Evolutionary conservation across 163 green algal species (phyloP).

Genomic region (Prototheca wickerhamii): DNA sequence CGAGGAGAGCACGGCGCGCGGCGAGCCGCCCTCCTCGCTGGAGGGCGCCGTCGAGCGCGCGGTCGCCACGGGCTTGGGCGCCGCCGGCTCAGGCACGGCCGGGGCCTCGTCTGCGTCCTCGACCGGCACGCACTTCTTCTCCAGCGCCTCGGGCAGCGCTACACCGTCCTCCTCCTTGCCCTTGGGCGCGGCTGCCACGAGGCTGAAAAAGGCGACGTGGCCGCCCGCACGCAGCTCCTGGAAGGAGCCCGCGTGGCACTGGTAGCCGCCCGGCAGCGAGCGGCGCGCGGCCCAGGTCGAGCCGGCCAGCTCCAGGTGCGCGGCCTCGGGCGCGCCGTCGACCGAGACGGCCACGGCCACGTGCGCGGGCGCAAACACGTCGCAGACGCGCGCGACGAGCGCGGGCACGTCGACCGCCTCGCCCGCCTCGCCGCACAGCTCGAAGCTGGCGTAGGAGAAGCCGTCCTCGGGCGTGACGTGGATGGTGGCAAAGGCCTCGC

Average conservation of each 20-base stretch:
- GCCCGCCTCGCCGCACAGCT: constrained; percentile 54
- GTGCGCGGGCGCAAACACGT: constrained; percentile 62
- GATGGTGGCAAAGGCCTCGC: constrained; percentile 78
- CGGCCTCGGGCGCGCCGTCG: constrained; percentile 28
- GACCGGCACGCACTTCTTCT: background rate
- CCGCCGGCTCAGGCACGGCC: too few species aligned
- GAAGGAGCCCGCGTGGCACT: constrained; percentile 36
- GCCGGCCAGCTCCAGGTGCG: background rate
- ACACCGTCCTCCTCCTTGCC: background rate
- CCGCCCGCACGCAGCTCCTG: constrained; percentile 61
- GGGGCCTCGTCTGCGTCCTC: background rate
- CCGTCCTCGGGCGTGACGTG: constrained; percentile 93
- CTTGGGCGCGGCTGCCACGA: constrained; percentile 9
- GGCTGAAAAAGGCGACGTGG: constrained; percentile 57
- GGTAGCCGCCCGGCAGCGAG: constrained; percentile 41
- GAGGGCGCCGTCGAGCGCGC: too few species aligned
- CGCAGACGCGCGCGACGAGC: constrained; percentile 43
- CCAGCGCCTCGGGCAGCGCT: background rate
- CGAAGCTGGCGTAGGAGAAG: constrained; percentile 88
- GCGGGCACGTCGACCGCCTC: constrained; percentile 22
- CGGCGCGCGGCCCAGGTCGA: constrained; percentile 9
- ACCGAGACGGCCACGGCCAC: constrained; percentile 60
- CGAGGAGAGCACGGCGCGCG: background rate
- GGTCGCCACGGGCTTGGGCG: too few species aligned
- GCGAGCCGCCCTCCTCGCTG: background rate